Evolutionary conservation across 345 rosid genomes (phyloP), one percentile per base, ranked within the genome.

Genomic region (Syzygium oleosum): DNA sequence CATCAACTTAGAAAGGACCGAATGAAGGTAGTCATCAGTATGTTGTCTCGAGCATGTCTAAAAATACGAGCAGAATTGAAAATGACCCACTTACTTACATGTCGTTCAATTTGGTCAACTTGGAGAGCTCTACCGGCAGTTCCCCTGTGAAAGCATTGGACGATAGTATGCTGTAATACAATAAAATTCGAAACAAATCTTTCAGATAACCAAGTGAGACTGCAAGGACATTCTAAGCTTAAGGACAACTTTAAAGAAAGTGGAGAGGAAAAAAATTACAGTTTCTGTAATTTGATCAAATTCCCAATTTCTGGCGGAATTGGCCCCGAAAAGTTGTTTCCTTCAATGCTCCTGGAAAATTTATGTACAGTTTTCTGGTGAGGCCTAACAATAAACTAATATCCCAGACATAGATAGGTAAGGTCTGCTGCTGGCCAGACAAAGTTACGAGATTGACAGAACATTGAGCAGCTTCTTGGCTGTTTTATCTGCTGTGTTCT

Each of bases 311-410:
- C 95, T 84, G 93, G 95, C 34, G 98, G 98, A 88, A 97, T 95
- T 68, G 88, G 89, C 85, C 99, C 98, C 3, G 94, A 90, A 91
- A 95, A 96, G 13, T 1, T 87, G 91, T 96, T 97, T 80, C 98
- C 99, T 93, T 97, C 98, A 12, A 96, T 91, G 89, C 95, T 96
- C 95, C 98, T 96, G 93, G 83, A 87, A 90, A 61, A 87, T 34
- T 73, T 9, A 73, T 41, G 4, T 38, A 19, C 73, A n/a, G 63
- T 27, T 43, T 73, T 22, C 63, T 83, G 1, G 86, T 84, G 38
- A 84, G 86, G 56, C 16, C 58, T 15, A 25, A 25, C 23, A 51
- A 84, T n/a, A 12, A 84, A 15, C 41, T 43, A 51, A 84, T 16
- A 16, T 73, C 49, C 46, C 7, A 9, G 49, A 73, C 49, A 73